Evolutionary conservation across 1,284 basidiomycete species (phyloP), one percentile per base, ranked within the genome.

Genomic region (Athelia sp.): DNA sequence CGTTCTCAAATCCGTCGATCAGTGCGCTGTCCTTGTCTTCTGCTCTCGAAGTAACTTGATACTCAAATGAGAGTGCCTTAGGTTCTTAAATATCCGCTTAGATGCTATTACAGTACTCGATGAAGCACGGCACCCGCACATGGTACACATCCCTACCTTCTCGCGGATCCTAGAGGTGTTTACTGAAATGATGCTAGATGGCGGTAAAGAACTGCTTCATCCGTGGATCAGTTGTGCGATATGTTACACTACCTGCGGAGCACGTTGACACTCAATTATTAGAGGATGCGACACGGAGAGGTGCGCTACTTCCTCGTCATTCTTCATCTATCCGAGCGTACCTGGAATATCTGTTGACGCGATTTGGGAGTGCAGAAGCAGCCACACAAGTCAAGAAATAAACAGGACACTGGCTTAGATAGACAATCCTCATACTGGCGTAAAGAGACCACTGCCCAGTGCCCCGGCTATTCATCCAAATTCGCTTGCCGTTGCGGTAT

Each of bases 131-230:
- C 93, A 98, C 70, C 97, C 97, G 19, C 97, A 99, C 68, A 97
- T 99, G 94, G 97, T 94, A 53, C 54, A n/a, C 61, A 32, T 26
- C 42, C 19, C 49, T 23, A 17, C 22, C 3, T 19, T 38, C 17
- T n/a, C 14, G 42, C 43, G 18, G 42, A 31, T 24, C 22, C 29
- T 18, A 43, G 13, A 29, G 45, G 26, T 29, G 21, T 10, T 32
- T 35, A 23, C 45, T 53, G 47, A 43, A 38, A n/a, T 10, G 36
- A 34, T 45, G 48, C 48, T 61, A 99, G 96, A 93, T 98, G 84
- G 94, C 97, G 0, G 95, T 99, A 44, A 97, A 96, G 73, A 99
- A 98, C 65, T 96, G 93, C 64, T 99, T 99, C 67, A 99, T 99
- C 61, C 88, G 97, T 50, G 97, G 97, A 52, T 98, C 94, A 2